Base-by-base conservation (phyloP, 2,329 filamentous ascomycete genomes). In the Madurella fahalii region DNA sequence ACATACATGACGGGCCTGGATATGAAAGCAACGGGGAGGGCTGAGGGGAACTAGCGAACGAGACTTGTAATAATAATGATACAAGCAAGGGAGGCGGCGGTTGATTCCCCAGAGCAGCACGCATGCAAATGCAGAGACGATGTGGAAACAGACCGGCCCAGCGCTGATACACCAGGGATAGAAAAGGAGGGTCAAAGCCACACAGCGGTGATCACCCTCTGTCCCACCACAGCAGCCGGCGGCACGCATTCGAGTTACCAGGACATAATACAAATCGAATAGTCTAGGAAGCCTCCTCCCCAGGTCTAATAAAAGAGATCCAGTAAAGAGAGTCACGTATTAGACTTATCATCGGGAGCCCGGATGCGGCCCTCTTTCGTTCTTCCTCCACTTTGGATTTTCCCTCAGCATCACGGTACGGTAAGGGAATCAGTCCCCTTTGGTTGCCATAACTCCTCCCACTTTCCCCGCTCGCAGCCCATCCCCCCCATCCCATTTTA, bases 271-370 rank as follows among this genome's bases (percentile, higher is more conserved):
- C 17, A 44, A 7, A n/a, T 17, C 15, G 15, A 20, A 45, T 25
- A 25, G 25, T 45, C n/a, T 2, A 25, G n/a, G 11, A 51, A 37
- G 11, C 25, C 30, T 39, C n/a, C 25, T 25, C 7, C 25, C 7
- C 25, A 25, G 25, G 8, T 43, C 40, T 47, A 43, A 53, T 40
- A 49, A 49, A 53, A 53, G 32, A 53, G 44, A 47, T 8, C 46
- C 34, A 47, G 39, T 43, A 25, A 25, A 39, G 30, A 42, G 12
- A 47, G 43, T 47, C 13, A 48, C 40, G 40, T 40, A 53, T 49
- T 49, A 53, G n/a, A 41, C 20, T 47, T 25, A 25, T 25, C 25
- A 32, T 11, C 15, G n/a, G 32, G 11, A 39, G 18, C 34, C 32
- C 20, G 37, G 13, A 30, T 30, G 13, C n/a, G 20, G 30, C n/a